Percentiles rank a stretch among this genome's conserved stretches.
Conservation (phyloP, 441 rosid genomes). For the Populus hybrid region DNA sequence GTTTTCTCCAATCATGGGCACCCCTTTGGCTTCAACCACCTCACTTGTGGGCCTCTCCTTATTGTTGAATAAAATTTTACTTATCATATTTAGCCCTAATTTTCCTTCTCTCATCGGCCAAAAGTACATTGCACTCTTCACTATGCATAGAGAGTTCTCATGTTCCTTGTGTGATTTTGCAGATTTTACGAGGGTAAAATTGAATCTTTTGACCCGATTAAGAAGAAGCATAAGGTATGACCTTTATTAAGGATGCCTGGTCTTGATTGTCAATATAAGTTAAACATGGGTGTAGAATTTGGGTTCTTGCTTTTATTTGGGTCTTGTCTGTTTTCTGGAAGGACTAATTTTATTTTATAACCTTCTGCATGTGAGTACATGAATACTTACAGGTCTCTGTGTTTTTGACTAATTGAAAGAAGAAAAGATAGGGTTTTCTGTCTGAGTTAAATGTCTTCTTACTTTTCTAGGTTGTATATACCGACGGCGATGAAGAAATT, state of each 20-base stretch:
- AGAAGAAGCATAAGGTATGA: slow-evolving; percentile 83
- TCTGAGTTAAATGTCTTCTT: slow-evolving; percentile 8
- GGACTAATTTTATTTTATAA: neutral
- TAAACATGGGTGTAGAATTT: neutral
- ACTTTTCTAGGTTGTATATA: slow-evolving; percentile 53
- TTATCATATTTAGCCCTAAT: slow-evolving; percentile 1
- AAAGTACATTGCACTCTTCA: neutral
- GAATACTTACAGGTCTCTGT: neutral
- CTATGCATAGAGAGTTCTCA: neutral
- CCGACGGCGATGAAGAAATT: slow-evolving; percentile 74
- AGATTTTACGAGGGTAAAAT: slow-evolving; percentile 80
- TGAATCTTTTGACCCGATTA: slow-evolving; percentile 51
- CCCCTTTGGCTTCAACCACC: neutral
- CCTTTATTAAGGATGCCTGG: slow-evolving; percentile 1
- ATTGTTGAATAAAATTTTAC: too few species aligned
- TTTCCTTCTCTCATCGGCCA: neutral
- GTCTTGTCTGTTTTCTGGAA: neutral
- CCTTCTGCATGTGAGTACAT: neutral
- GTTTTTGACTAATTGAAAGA: neutral
- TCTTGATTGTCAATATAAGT: neutral
- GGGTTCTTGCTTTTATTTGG: neutral
- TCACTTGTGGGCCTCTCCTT: neutral
- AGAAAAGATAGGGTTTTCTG: neutral
- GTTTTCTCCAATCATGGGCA: neutral
- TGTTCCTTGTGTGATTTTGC: slow-evolving; percentile 26